A percentile compares a stretch with the other conserved stretches of the same genome.
phyloP scores from a whole-genome alignment of 2,329 filamentous ascomycete genomes.

The Botrytis fragariae region DNA sequence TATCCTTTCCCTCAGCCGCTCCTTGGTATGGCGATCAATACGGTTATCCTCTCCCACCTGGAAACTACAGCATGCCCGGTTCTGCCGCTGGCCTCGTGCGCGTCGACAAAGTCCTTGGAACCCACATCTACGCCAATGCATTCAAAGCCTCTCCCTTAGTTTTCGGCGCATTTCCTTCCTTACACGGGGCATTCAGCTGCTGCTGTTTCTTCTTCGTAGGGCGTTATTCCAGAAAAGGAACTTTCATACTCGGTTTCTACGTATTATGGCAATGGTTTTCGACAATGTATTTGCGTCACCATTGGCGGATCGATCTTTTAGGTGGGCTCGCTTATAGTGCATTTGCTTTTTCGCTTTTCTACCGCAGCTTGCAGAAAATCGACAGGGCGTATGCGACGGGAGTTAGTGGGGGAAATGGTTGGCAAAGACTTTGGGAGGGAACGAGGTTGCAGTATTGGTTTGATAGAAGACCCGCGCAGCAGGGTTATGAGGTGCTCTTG shows the following conservation, averaged over 20 bases:
- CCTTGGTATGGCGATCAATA: constrained; percentile 96
- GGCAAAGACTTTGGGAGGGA: constrained; percentile 34
- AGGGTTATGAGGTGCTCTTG: constrained; percentile 24
- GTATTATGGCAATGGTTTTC: constrained; percentile 94
- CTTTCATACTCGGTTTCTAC: constrained; percentile 69
- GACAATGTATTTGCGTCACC: constrained; percentile 94
- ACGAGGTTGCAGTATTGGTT: constrained; percentile 32
- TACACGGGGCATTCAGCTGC: constrained; percentile 92
- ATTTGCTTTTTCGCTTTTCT: constrained; percentile 62
- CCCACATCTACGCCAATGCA: constrained; percentile 86
- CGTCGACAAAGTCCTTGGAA: constrained; percentile 80
- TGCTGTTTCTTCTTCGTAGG: constrained; percentile 78
- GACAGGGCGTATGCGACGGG: constrained; percentile 34
- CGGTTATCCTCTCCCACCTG: constrained; percentile 69
- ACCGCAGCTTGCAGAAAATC: constrained; percentile 31
- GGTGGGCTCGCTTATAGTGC: constrained; percentile 76
- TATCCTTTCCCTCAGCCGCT: constrained; percentile 86
- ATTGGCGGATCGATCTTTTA: constrained; percentile 89
- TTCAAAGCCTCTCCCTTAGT: constrained; percentile 88
- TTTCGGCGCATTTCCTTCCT: constrained; percentile 88
- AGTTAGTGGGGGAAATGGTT: constrained; percentile 33
- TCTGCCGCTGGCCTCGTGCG: constrained; percentile 85
- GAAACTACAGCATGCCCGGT: constrained; percentile 86
- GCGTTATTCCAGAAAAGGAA: constrained; percentile 48
- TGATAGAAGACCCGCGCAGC: constrained; percentile 26